Evolutionary conservation across 1,284 basidiomycete species (phyloP).

Genomic region (Moniliella sp.): DNA sequence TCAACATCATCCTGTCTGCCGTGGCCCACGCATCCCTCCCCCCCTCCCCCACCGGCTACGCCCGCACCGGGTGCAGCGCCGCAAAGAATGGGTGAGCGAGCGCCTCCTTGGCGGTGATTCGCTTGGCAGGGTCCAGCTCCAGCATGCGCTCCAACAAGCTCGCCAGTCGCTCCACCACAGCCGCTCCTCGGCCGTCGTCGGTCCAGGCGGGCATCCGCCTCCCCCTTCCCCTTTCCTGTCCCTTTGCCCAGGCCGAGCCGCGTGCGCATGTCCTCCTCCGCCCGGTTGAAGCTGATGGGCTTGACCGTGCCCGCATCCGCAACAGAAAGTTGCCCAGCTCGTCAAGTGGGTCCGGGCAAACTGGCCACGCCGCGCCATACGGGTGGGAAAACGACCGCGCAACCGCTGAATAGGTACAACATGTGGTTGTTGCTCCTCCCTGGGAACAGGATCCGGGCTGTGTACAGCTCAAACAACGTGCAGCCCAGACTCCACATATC

Average conservation of each 20-base stretch:
- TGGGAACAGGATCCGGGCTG: conserved; percentile 92
- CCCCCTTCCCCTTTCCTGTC: too few relatives aligned
- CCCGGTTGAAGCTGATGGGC: conserved; percentile 63
- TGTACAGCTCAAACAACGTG: conserved; percentile 89
- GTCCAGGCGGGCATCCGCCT: conserved; percentile 44
- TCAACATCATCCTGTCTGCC: too few relatives aligned
- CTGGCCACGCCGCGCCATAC: conserved; percentile 78
- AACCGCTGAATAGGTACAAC: conserved; percentile 58
- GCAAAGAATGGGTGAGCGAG: conserved; percentile 58
- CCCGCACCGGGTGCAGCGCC: too few relatives aligned
- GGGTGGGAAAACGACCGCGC: conserved; percentile 73
- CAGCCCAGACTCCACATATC: conserved; percentile 96
- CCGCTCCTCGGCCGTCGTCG: conserved; percentile 67
- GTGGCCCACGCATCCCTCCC: too few relatives aligned
- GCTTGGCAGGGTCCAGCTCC: conserved; percentile 62
- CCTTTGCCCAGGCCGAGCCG: conserved; percentile 67
- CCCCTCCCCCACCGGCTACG: too few relatives aligned
- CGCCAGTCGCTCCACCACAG: conserved; percentile 63
- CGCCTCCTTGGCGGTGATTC: conserved; percentile 69
- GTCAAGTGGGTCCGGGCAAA: conserved; percentile 86
- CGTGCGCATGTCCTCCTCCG: conserved; percentile 55
- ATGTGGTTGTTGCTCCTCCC: conserved; percentile 94
- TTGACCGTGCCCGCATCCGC: conserved; percentile 38
- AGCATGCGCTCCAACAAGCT: conserved; percentile 81
- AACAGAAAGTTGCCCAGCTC: conserved; percentile 44